phyloP scores from a whole-genome alignment of 2,329 filamentous ascomycete species.

The Tolypocladium ophioglossoides region DNA sequence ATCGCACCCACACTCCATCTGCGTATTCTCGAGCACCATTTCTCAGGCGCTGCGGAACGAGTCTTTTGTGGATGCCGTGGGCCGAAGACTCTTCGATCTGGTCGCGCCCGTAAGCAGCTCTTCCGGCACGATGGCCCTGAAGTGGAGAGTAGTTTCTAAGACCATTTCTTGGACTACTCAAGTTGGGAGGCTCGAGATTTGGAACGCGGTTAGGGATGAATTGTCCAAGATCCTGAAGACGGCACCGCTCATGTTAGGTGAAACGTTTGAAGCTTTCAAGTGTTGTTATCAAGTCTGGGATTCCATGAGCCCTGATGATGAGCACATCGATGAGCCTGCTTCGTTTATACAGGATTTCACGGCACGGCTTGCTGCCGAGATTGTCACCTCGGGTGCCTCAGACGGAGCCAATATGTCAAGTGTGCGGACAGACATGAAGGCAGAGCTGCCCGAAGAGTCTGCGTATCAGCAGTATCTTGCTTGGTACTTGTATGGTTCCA shows the following conservation, averaged over 20 bases:
- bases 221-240: slow-evolving; percentile 22
- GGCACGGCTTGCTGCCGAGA: slow-evolving; percentile 18
- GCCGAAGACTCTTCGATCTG: slow-evolving; percentile 26
- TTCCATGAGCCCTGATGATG: slow-evolving; percentile 24
- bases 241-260: slow-evolving; percentile 18
- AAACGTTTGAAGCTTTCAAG: slow-evolving; percentile 30
- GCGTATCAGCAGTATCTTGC: slow-evolving; percentile 20
- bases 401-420: slow-evolving; percentile 12
- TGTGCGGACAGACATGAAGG: slow-evolving; percentile 6
- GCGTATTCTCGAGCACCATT: slow-evolving; percentile 32
- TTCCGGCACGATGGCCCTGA: slow-evolving; percentile 21
- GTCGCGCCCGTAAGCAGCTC: slow-evolving; percentile 18
- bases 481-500: slow-evolving; percentile 23
- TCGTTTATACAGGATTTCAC: slow-evolving; percentile 22
- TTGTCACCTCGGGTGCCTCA: slow-evolving; percentile 12
- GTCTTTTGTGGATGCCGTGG: slow-evolving; percentile 30
- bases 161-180: slow-evolving; percentile 23
- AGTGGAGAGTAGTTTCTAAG: slow-evolving; percentile 28
- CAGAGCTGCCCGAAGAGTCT: slow-evolving; percentile 14
- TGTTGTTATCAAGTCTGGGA: slow-evolving; percentile 28
- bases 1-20: slow-evolving; percentile 19
- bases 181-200: slow-evolving; percentile 19
- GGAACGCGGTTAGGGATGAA: slow-evolving; percentile 20
- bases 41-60: slow-evolving; percentile 30
- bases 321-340: slow-evolving; percentile 16